Conservation (phyloP, 768 basidiomycete species). For the Candolleomyces efflorescens region DNA sequence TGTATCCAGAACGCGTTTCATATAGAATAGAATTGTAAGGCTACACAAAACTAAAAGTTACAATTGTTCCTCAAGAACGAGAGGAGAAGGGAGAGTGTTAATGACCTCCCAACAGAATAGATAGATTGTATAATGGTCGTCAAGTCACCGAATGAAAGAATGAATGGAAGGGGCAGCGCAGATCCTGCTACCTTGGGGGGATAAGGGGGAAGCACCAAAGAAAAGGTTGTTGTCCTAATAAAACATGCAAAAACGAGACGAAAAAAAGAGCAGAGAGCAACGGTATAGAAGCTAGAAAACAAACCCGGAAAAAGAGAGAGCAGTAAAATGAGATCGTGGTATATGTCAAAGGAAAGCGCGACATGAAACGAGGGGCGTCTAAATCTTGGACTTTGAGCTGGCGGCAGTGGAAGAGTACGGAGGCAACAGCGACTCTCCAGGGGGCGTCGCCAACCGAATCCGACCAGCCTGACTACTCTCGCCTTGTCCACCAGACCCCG, state of each 20-base stretch:
- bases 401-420: constrained; percentile 4
- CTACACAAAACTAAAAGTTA: not conserved
- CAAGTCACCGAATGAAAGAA: too few species aligned
- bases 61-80: too few species aligned
- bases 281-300: not conserved
- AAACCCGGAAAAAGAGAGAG: not conserved
- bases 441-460: constrained; percentile 40
- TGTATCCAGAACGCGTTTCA: not conserved
- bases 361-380: not conserved
- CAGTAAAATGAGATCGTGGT: not conserved
- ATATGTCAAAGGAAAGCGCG: not conserved
- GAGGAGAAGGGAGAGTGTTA: too few species aligned
- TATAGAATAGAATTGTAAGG: not conserved
- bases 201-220: constrained; percentile 6
- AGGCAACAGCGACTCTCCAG: constrained; percentile 44
- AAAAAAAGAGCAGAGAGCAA: not conserved
- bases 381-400: not conserved
- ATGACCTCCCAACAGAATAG: too few species aligned
- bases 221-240: not conserved
- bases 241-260: not conserved
- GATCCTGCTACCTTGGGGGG: too few species aligned
- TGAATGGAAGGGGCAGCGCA: too few species aligned
- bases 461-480: constrained; percentile 20
- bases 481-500: not conserved
- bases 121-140: too few species aligned